Evolutionary conservation across 2,329 filamentous ascomycete genomes (phyloP).

Genomic region (Knufia fluminis): DNA sequence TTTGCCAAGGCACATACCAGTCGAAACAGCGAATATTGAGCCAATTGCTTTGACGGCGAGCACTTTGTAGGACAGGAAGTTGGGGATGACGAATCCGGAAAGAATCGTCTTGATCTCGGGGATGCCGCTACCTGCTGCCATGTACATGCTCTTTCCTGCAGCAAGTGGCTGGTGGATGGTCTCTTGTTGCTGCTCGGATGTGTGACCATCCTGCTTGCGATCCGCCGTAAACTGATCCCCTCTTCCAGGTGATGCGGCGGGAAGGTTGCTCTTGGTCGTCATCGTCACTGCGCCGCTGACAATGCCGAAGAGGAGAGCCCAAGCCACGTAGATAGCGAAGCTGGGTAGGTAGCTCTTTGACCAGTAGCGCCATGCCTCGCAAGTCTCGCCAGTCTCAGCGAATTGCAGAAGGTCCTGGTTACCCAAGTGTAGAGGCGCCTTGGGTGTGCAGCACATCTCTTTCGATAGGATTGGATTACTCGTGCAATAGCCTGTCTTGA

Average conservation of each 20-base stretch:
- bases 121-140: conserved; percentile 51
- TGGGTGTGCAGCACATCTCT: conserved; percentile 41
- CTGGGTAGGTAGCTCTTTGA: conserved; percentile 30
- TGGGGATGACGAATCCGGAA: conserved; percentile 51
- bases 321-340: conserved; percentile 42
- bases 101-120: conserved; percentile 55
- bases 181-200: neutral
- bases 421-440: conserved; percentile 20
- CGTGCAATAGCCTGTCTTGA: conserved; percentile 49
- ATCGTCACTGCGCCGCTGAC: conserved; percentile 43
- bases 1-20: conserved; percentile 53
- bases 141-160: conserved; percentile 53
- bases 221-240: conserved; percentile 24
- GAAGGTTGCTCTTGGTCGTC: conserved; percentile 42
- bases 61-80: conserved; percentile 48
- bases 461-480: conserved; percentile 37
- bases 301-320: conserved; percentile 42
- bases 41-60: conserved; percentile 50
- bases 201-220: neutral
- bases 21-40: conserved; percentile 49
- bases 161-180: conserved; percentile 86
- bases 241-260: conserved; percentile 31
- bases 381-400: conserved; percentile 26
- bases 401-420: conserved; percentile 15
- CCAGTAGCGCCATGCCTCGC: conserved; percentile 39